Base-by-base conservation (phyloP, 176 grass and related monocot genomes). In the Carex pumila region DNA sequence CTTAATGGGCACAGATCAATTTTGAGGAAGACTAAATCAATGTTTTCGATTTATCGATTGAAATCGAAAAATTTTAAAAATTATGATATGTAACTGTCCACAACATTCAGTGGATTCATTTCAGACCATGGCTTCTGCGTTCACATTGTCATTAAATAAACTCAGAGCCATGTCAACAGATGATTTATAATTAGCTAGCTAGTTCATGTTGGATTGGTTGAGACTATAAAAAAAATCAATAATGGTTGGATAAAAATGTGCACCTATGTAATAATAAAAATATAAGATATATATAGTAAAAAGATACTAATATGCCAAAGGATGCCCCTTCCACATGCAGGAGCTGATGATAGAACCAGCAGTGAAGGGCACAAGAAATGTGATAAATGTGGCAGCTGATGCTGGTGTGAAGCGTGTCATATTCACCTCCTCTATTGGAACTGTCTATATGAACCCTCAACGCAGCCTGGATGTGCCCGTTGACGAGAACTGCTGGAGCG, bases 371-470 rank as follows among this genome's bases (percentile, higher is more conserved):
- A 94, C 94, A 0, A 67, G 19, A 41, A 83, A 92, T 63, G 91
- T 90, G 82, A 94, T 97, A 12, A 81, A 73, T 0, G 90, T 78
- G 0, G 90, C 91, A 3, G 88, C 89, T 2, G 85, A 91, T 39
- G 19, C 78, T 29, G 91, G 87, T 47, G 72, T 97, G 10, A 79
- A 88, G 57, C 94, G 94, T 0, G 86, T 94, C 8, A 82, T 97
- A 47, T 90, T 97, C 90, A 97, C 94, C 30, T 97, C 94, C 3
- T 92, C 94, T 17, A 90, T 94, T 11, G 94, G 94, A 9, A 65
- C 94, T 6, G 88, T 97, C 34, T 94, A 94, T 82, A 92, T 97
- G 94, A 94, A 92, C 88, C 94, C 94, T 36, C 73, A 84, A 57
- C 87, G 79, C 18, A 86, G 82, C 59, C 30, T 86, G 0, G 86